Conservation (phyloP, 495 filamentous ascomycete species). For the Penicillium longicatenatum region DNA sequence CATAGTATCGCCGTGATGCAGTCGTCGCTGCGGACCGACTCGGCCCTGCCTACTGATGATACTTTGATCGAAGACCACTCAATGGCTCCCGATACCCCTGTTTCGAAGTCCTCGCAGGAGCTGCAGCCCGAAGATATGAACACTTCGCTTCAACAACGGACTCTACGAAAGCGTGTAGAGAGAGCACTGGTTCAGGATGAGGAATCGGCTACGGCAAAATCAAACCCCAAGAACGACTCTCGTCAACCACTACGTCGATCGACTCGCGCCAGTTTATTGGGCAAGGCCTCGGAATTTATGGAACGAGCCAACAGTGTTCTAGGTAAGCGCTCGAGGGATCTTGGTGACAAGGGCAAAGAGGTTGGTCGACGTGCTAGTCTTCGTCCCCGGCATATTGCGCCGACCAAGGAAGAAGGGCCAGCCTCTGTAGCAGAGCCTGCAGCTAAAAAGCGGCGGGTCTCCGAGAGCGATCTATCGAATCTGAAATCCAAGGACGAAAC, state of each 20-base stretch:
- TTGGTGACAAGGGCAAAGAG: constrained; percentile 45
- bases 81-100: constrained; percentile 42
- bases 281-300: constrained; percentile 48
- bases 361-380: constrained; percentile 43
- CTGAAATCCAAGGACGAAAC: constrained; percentile 38
- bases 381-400: constrained; percentile 36
- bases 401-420: constrained; percentile 34
- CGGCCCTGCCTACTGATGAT: constrained; percentile 31
- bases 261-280: constrained; percentile 43
- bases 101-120: constrained; percentile 46
- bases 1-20: constrained; percentile 52
- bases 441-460: constrained; percentile 52
- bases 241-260: constrained; percentile 35
- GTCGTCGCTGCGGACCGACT: constrained; percentile 39
- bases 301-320: constrained; percentile 48
- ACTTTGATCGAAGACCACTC: constrained; percentile 38
- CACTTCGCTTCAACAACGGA: constrained; percentile 42
- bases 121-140: constrained; percentile 36
- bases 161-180: constrained; percentile 52
- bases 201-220: constrained; percentile 21
- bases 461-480: constrained; percentile 50
- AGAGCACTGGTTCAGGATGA: constrained; percentile 50
- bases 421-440: constrained; percentile 31
- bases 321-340: constrained; percentile 56
- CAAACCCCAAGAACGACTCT: constrained; percentile 18